phyloP scores from a whole-genome alignment of 768 basidiomycete species.

The Boletus vermiculosoides region DNA sequence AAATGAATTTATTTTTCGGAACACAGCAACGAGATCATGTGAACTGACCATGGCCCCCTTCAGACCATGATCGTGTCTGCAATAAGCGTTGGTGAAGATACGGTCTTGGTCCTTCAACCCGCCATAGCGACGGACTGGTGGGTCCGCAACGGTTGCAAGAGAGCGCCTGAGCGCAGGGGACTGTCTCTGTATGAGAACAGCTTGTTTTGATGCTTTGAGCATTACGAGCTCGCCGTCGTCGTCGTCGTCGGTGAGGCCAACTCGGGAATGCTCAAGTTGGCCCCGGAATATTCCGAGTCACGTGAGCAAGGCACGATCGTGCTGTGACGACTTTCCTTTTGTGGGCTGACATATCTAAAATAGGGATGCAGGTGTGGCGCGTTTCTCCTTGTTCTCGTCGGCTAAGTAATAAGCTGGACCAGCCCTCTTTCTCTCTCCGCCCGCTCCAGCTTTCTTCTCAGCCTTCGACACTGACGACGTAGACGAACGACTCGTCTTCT shows the following conservation, averaged over 20 bases:
- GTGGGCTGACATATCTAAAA: slow-evolving; percentile 2
- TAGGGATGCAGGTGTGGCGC: slow-evolving; percentile 11
- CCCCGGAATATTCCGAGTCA: slow-evolving; percentile 23
- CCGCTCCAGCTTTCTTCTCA: not conserved
- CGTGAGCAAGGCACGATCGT: not conserved
- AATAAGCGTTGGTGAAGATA: slow-evolving; percentile 90
- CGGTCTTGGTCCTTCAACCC: slow-evolving; percentile 94
- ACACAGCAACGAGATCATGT: not conserved
- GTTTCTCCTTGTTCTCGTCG: slow-evolving; percentile 18
- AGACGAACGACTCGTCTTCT: not conserved
- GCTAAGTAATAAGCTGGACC: not conserved
- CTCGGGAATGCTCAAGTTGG: not conserved
- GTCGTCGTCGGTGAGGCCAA: slow-evolving; percentile 10
- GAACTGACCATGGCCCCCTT: slow-evolving; percentile 81
- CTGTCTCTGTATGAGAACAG: slow-evolving; percentile 21
- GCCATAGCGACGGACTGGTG: slow-evolving; percentile 90
- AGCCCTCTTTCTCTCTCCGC: not conserved
- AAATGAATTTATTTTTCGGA: not conserved
- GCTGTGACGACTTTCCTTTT: slow-evolving; percentile 7
- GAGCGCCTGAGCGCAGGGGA: slow-evolving; percentile 19
- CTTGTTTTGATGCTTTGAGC: slow-evolving; percentile 30
- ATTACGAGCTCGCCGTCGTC: slow-evolving; percentile 21
- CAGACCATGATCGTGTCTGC: slow-evolving; percentile 84
- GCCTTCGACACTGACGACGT: slow-evolving; percentile 7
- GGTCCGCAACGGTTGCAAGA: slow-evolving; percentile 74